Percentiles rank a stretch among this genome's conserved stretches.
These are phyloP conservation scores for Dioszegia crocea DNA, from an alignment of 768 basidiomycete species.

Conservation along the genomic window DNA sequence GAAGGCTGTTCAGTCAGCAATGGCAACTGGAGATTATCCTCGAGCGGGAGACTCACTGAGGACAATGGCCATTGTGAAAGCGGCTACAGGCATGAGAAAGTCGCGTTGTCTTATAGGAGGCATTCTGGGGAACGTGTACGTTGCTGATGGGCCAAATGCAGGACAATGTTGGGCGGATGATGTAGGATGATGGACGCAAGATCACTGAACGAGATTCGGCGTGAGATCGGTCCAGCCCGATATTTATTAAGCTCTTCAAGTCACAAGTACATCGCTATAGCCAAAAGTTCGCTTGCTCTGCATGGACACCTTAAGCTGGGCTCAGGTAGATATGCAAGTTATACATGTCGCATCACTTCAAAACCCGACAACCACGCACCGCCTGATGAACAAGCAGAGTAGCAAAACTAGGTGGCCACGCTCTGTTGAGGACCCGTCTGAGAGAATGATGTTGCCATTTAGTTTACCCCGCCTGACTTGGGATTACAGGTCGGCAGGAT, in stretches of 20 bases:
- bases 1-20: constrained; percentile 12
- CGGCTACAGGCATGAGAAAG: constrained; percentile 31
- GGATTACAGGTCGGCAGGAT: constrained; percentile 26
- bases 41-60: constrained; percentile 17
- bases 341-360: constrained; percentile 8
- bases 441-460: constrained; percentile 36
- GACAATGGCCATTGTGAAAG: constrained; percentile 41
- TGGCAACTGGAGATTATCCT: background rate
- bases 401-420: background rate
- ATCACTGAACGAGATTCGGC: too few relatives aligned
- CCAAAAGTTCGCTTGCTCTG: background rate
- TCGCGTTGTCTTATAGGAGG: constrained; percentile 19
- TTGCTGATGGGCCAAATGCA: background rate
- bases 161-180: background rate
- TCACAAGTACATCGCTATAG: too few relatives aligned
- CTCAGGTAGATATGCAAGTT: background rate
- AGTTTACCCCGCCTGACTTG: constrained; percentile 39
- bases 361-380: constrained; percentile 8
- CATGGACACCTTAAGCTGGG: background rate
- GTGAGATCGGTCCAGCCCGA: background rate
- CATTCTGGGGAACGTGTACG: constrained; percentile 9
- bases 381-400: constrained; percentile 10
- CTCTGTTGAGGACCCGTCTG: constrained; percentile 10
- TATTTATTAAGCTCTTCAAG: too few relatives aligned
- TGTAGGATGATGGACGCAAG: background rate